Percentiles rank a stretch among this genome's conserved stretches.
These are phyloP conservation scores for Ganoderma sinense DNA, from an alignment of 1,284 basidiomycete genomes.

Conservation along the genomic window DNA sequence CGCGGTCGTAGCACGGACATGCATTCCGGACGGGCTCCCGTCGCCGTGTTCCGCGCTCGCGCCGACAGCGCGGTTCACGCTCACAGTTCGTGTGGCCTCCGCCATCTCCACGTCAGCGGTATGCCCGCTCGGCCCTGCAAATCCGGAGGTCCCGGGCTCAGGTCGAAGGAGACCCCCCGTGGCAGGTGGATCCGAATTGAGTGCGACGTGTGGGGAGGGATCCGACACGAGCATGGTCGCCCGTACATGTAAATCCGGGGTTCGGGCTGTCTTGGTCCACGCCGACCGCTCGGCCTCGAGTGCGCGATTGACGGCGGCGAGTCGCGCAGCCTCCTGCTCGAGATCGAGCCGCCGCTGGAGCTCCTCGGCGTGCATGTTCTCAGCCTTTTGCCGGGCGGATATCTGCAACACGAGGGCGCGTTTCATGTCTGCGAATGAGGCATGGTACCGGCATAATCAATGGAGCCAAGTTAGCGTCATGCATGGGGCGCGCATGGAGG, in stretches of 20 bases:
- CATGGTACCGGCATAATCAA: neutral
- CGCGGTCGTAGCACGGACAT: neutral
- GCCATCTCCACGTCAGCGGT: constrained; percentile 3
- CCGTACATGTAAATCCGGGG: constrained; percentile 13
- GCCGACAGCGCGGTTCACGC: neutral
- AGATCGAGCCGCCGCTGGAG: constrained; percentile 29
- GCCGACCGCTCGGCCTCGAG: constrained; percentile 31
- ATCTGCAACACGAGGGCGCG: constrained; percentile 40
- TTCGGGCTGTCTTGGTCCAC: constrained; percentile 17
- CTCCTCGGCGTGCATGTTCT: constrained; percentile 36
- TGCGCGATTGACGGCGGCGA: constrained; percentile 29
- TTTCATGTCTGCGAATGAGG: constrained; percentile 42
- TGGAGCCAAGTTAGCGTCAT: neutral
- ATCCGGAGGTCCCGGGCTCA: neutral
- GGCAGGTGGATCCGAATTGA: neutral
- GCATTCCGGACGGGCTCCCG: neutral
- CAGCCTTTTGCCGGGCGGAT: constrained; percentile 42
- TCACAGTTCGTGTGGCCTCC: constrained; percentile 2
- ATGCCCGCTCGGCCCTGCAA: neutral
- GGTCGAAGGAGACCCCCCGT: neutral
- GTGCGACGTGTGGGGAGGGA: constrained; percentile 4
- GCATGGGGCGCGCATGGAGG: neutral
- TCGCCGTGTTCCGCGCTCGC: neutral
- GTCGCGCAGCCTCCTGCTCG: constrained; percentile 28
- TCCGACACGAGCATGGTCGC: constrained; percentile 20